These are phyloP conservation scores for Yamadazyma oceani DNA, from an alignment of 1,139 yeast species.

Conservation along the genomic window DNA sequence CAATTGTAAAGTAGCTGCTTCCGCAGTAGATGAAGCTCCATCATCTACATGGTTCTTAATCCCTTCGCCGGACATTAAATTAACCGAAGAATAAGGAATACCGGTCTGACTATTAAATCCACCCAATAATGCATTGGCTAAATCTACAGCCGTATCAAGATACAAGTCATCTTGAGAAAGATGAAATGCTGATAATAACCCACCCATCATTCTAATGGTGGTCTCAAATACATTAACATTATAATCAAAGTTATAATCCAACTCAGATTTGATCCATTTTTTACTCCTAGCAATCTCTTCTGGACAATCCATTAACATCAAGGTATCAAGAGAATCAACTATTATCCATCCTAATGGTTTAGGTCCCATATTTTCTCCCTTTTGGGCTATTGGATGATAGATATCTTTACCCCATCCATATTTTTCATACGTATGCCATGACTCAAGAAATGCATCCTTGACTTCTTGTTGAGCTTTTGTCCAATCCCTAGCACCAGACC, in stretches of 20 bases:
- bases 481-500: constrained; percentile 27
- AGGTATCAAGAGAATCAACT: constrained; percentile 84
- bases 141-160: constrained; percentile 74
- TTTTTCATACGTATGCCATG: constrained; percentile 77
- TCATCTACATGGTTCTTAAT: constrained; percentile 60
- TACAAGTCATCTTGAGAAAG: constrained; percentile 69
- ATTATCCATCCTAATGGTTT: constrained; percentile 93
- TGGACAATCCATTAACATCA: constrained; percentile 75
- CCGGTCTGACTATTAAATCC: constrained; percentile 69
- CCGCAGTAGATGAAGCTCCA: constrained; percentile 80
- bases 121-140: constrained; percentile 64
- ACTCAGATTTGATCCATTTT: constrained; percentile 66
- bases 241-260: constrained; percentile 56
- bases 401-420: constrained; percentile 75
- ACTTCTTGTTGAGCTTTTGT: constrained; percentile 53
- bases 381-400: constrained; percentile 51
- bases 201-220: constrained; percentile 92
- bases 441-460: constrained; percentile 61
- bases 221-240: constrained; percentile 88
- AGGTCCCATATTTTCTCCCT: constrained; percentile 77
- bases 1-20: constrained; percentile 82
- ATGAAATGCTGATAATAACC: constrained; percentile 79
- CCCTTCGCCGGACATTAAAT: constrained; percentile 63
- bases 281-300: constrained; percentile 66
- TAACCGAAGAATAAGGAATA: constrained; percentile 78